Evolutionary conservation across 148 eudicot species (phyloP).

Genomic region (Persicaria tinctoria): DNA sequence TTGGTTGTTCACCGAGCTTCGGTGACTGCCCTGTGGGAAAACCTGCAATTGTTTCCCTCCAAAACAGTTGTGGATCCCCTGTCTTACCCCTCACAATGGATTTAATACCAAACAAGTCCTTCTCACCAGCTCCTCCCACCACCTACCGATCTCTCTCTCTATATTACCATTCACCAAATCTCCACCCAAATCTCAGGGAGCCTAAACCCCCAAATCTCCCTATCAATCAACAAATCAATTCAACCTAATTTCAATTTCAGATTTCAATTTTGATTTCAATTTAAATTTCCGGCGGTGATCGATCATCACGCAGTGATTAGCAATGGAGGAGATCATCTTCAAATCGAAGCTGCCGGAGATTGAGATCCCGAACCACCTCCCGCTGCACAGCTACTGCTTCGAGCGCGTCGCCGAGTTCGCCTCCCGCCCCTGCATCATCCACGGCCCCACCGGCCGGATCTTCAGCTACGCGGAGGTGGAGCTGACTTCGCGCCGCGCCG

Average conservation of each 20-base stretch:
- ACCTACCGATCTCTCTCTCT: slow-evolving; percentile 16
- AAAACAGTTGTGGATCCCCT: not conserved
- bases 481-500: slow-evolving; percentile 18
- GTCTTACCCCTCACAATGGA: not conserved
- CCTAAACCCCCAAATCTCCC: not conserved
- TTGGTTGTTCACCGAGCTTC: not conserved
- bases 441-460: slow-evolving; percentile 26
- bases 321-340: slow-evolving; percentile 42
- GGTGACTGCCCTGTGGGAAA: not conserved
- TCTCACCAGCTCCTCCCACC: slow-evolving; percentile 25
- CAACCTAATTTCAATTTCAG: not conserved
- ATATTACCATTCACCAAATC: slow-evolving; percentile 14
- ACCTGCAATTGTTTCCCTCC: no score
- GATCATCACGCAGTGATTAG: not conserved
- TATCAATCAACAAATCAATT: not conserved
- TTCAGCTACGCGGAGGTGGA: slow-evolving; percentile 35
- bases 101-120: slow-evolving; percentile 1
- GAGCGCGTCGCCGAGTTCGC: slow-evolving; percentile 24
- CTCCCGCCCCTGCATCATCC: slow-evolving; percentile 27
- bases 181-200: slow-evolving; percentile 3
- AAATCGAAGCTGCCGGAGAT: slow-evolving; percentile 64
- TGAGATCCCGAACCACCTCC: slow-evolving; percentile 46
- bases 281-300: not conserved
- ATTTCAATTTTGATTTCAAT: not conserved
- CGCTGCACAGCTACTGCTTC: slow-evolving; percentile 43